phyloP scores from a whole-genome alignment of 169 alveolate species.

The Theileria parva region DNA sequence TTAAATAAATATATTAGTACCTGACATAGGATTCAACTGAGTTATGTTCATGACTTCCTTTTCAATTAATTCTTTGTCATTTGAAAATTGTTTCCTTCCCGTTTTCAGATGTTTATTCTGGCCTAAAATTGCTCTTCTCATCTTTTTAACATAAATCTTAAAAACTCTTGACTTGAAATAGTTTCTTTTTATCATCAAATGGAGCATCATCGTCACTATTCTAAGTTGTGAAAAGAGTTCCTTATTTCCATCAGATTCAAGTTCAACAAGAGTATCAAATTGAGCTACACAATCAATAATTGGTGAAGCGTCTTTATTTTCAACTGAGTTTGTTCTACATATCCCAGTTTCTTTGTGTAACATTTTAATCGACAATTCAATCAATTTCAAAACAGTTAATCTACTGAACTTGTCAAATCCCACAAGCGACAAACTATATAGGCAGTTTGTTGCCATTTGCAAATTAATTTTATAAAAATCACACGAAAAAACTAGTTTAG shows the following conservation, averaged over 20 bases:
- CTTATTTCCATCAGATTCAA: not conserved
- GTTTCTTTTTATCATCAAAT: not conserved
- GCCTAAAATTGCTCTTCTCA: not conserved
- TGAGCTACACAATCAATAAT: not conserved
- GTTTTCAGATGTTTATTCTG: not conserved
- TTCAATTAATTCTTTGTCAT: not conserved
- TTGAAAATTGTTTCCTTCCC: not conserved
- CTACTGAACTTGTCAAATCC: constrained; percentile 23
- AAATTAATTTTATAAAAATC: not conserved
- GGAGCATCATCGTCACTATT: not conserved
- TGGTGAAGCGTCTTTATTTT: not conserved
- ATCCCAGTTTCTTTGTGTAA: not conserved
- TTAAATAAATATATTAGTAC: not conserved
- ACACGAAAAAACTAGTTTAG: not conserved
- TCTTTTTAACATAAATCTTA: not conserved
- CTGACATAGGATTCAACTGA: not conserved
- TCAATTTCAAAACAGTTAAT: not conserved
- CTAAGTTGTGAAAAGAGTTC: not conserved
- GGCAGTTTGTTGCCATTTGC: constrained; percentile 19
- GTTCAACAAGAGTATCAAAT: constrained; percentile 2
- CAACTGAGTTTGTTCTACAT: not conserved
- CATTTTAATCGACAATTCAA: not conserved
- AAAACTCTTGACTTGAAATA: not conserved
- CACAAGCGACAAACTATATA: constrained; percentile 12
- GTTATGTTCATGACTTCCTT: not conserved